Percentiles rank a stretch among this genome's conserved stretches.
phyloP scores from a whole-genome alignment of 441 rosid genomes.

The Theobroma grandiflorum region DNA sequence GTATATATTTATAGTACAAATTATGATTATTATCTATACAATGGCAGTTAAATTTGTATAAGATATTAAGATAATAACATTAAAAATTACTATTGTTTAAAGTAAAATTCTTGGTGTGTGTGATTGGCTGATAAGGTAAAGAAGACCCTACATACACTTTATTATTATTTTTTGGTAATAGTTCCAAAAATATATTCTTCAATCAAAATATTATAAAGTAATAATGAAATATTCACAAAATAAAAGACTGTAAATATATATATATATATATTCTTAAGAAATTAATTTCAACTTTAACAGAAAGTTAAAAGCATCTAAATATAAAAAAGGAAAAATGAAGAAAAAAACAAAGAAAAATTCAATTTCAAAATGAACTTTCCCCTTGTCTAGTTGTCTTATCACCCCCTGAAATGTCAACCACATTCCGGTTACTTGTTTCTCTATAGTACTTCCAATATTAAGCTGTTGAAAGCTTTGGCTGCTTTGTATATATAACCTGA shows the following conservation, averaged over 20 bases:
- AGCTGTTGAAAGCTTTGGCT: conserved; percentile 21
- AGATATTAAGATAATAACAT: too few relatives aligned
- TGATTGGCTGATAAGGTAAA: background rate
- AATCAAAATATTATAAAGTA: background rate
- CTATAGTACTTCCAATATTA: conserved; percentile 39
- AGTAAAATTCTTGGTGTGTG: background rate
- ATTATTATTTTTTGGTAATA: background rate
- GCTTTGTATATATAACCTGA: conserved; percentile 43
- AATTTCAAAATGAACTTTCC: conserved; percentile 56
- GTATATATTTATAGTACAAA: too few relatives aligned
- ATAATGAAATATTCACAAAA: background rate
- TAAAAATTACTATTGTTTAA: background rate
- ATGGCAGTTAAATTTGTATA: too few relatives aligned
- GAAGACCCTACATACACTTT: background rate
- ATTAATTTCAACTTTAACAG: background rate
- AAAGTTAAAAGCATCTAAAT: conserved; percentile 23
- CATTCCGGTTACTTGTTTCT: conserved; percentile 45
- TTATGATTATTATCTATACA: background rate
- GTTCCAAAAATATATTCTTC: background rate
- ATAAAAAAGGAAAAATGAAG: background rate
- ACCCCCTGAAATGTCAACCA: conserved; percentile 73
- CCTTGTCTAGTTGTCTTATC: conserved; percentile 55
- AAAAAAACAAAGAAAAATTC: conserved; percentile 21
- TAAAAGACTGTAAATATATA: background rate
- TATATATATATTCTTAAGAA: background rate